Base-by-base conservation (phyloP, 352 stramenopile species). In the Saprolegnia parasitica region DNA sequence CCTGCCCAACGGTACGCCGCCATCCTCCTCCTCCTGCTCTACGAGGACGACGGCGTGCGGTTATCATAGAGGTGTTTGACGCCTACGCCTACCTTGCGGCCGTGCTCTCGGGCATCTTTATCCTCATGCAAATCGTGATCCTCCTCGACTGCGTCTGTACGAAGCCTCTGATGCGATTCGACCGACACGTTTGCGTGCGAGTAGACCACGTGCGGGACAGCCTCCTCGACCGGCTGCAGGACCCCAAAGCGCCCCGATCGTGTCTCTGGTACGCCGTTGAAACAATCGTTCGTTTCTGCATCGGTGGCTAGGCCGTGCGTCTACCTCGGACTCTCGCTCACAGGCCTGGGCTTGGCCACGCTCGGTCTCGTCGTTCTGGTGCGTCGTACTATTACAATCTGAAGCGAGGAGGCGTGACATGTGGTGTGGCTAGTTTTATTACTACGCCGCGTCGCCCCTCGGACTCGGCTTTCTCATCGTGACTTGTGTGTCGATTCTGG, bases 391-490 rank as follows among this genome's bases (percentile, higher is more conserved):
- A 35, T 35, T 5, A 35, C 29, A 35, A 35, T 35, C 29, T 35
- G 29, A 35, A 35, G 5, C 29, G 2, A 5, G 29, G 29, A 35
- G 5, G 29, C 29, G 29, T 35, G 29, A 35, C 13, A 0, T 71
- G 20, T 57, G 23, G 0, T 40, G 11, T n/a, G 35, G 9, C 5
- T 71, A 98, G 77, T 98, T 97, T 74, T 70, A 89, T 66, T 85
- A 86, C 54, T 99, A 97, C 75, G 76, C 76, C 4, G 81, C 81
- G n/a, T 98, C 93, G 68, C 40, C 65, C 4, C 64, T 82, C 0
- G 88, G 86, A 0, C 63, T 92, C 16, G 87, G 86, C 5, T 96
- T 96, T 72, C 93, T 83, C 42, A 89, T 90, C 0, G 77, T 97
- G 26, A 98, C 93, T 5, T 74, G 96, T n/a, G 75, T 96, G 24